phyloP scores from a whole-genome alignment of 495 filamentous ascomycete genomes.

The Talaromyces stipitatus region DNA sequence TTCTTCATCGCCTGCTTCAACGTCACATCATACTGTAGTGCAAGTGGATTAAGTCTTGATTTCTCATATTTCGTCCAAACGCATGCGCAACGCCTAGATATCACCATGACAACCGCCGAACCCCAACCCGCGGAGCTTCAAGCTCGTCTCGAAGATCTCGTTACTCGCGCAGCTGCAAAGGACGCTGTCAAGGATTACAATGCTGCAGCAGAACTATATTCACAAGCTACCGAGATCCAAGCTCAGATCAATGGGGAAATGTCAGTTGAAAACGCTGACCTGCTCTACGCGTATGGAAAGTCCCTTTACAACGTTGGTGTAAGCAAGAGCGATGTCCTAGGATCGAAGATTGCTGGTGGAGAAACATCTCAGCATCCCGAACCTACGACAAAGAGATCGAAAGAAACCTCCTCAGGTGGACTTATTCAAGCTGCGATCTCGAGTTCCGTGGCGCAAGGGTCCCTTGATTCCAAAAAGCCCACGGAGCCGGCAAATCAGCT shows the following conservation, averaged over 20 bases:
- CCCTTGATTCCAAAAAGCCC: slow-evolving; percentile 23
- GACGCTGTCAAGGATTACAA: slow-evolving; percentile 83
- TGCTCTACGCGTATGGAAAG: slow-evolving; percentile 90
- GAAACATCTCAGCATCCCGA: slow-evolving; percentile 26
- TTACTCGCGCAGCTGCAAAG: slow-evolving; percentile 52
- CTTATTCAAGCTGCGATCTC: slow-evolving; percentile 10
- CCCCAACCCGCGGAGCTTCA: slow-evolving; percentile 11
- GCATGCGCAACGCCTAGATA: background rate
- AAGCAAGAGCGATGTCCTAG: slow-evolving; percentile 88
- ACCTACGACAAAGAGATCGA: slow-evolving; percentile 8
- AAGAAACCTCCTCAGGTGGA: slow-evolving; percentile 1
- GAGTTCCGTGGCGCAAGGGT: slow-evolving; percentile 11
- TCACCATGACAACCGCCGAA: slow-evolving; percentile 6
- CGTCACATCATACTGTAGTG: background rate
- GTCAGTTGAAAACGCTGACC: slow-evolving; percentile 78
- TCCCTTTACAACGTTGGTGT: slow-evolving; percentile 88
- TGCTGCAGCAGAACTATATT: slow-evolving; percentile 77
- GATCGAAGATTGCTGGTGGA: slow-evolving; percentile 67
- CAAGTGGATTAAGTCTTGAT: background rate
- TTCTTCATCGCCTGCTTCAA: background rate
- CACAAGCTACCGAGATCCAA: slow-evolving; percentile 82
- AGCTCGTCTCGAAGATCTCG: slow-evolving; percentile 36
- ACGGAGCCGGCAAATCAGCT: slow-evolving; percentile 36
- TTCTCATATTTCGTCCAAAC: background rate
- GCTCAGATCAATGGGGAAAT: slow-evolving; percentile 88